Evolutionary conservation across 768 basidiomycete species (phyloP), one percentile per base, ranked within the genome.

Genomic region (Peribolospora kevripleyi): DNA sequence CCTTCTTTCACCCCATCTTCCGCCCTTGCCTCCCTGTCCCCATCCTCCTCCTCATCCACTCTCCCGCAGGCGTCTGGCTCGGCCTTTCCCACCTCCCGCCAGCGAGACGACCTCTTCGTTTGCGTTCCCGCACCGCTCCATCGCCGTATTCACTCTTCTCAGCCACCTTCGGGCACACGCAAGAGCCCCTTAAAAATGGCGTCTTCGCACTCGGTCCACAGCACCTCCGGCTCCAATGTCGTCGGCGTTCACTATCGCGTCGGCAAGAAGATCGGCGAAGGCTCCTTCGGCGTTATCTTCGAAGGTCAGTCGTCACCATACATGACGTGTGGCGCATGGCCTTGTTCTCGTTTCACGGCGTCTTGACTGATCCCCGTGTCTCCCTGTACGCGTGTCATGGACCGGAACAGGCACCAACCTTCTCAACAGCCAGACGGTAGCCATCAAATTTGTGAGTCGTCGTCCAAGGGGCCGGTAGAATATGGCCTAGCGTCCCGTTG

Each of bases 211-310:
- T 4, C 36, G 37, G 51, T 52, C 51, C 47, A 25, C 10, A 39
- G 41, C 51, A 36, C 14, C 39, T 38, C 48, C 39, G 57, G 55
- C 48, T 58, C 55, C 4, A 61, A 62, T 46, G 59, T 63, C 11
- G 61, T 63, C 46, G 62, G 91, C 53, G 79, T 83, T n/a, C 88
- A 95, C 72, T 97, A 91, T 72, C 79, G 85, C 55, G 90, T 97
- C 25, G 91, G 91, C 62, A 84, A 84, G 76, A 97, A 97, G 78
- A 95, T 98, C 69, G 93, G 93, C 59, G 93, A 98, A 69, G 93
- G 93, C 59, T 84, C 82, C 6, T 98, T 98, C 68, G 93, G 93
- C 60, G 88, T 97, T 82, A 97, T 59, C 86, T 93, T 69, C 81
- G 95, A 76, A 81, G 93, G 88, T 65, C 52, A 73, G 70, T 59